phyloP scores from a whole-genome alignment of 1,284 basidiomycete species.

The Ustilago cynodontis region DNA sequence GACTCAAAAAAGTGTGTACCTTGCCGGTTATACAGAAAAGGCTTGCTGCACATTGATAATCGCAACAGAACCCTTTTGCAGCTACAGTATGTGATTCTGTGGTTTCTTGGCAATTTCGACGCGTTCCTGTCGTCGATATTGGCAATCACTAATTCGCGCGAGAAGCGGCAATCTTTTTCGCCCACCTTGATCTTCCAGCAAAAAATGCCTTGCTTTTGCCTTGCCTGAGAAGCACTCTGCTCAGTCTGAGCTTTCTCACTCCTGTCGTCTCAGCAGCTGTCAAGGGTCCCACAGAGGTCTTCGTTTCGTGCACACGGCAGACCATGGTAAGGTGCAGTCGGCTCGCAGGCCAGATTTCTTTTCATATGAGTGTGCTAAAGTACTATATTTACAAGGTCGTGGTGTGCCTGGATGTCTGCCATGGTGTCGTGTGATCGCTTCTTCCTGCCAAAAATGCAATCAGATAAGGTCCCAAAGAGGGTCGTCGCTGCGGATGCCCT shows the following conservation, averaged over 20 bases:
- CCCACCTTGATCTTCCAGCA: not conserved
- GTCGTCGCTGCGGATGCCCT: slow-evolving; percentile 51
- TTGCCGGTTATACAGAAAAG: slow-evolving; percentile 23
- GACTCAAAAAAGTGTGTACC: slow-evolving; percentile 31
- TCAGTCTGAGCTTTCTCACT: no score
- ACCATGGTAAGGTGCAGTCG: not conserved
- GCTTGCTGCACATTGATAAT: slow-evolving; percentile 25
- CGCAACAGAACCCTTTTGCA: not conserved
- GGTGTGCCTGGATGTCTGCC: not conserved
- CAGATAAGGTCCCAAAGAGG: slow-evolving; percentile 52
- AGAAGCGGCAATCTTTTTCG: not conserved
- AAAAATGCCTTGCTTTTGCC: no score
- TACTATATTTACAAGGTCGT: slow-evolving; percentile 16
- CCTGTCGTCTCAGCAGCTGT: no score
- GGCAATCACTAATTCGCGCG: slow-evolving; percentile 10
- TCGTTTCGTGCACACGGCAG: not conserved
- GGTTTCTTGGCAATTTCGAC: not conserved
- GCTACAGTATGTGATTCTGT: no score
- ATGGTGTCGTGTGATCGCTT: slow-evolving; percentile 14
- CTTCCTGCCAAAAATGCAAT: not conserved
- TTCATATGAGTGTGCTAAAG: slow-evolving; percentile 8
- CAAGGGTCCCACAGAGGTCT: no score
- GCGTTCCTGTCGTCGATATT: slow-evolving; percentile 1
- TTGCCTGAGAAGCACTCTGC: no score
- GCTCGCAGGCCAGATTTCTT: not conserved